Percentiles rank a stretch among this genome's conserved stretches.
phyloP scores from a whole-genome alignment of 331 rosid genomes.

The Pyracantha coccinea region DNA sequence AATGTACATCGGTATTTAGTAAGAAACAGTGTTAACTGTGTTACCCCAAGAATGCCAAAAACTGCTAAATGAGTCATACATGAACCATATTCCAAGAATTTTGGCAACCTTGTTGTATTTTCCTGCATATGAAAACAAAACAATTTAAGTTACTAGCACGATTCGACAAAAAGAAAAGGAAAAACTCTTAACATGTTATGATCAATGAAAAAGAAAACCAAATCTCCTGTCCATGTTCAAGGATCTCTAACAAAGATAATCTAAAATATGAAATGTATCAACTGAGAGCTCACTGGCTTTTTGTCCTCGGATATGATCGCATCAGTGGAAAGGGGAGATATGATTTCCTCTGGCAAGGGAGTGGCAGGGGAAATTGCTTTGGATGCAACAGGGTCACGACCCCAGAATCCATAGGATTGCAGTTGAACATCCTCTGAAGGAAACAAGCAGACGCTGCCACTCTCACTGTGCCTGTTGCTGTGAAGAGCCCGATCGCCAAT shows the following conservation, averaged over 20 bases:
- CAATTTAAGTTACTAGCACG: not conserved
- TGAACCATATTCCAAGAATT: conserved; percentile 48
- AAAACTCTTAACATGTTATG: not conserved
- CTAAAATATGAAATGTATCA: not conserved
- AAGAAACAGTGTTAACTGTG: not conserved
- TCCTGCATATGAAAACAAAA: conserved; percentile 35
- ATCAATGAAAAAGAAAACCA: conserved; percentile 1
- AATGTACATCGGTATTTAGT: not conserved
- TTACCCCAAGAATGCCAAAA: conserved; percentile 97
- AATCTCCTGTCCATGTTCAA: not conserved
- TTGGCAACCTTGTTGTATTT: conserved; percentile 29
- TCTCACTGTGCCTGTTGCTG: conserved; percentile 44
- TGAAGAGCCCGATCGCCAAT: conserved; percentile 76
- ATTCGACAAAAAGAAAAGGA: not conserved
- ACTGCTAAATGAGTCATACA: conserved; percentile 67
- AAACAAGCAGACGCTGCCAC: conserved; percentile 28
- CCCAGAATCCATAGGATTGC: conserved; percentile 13
- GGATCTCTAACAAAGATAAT: not conserved
- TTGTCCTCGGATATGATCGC: conserved; percentile 22
- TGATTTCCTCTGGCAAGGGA: conserved; percentile 30
- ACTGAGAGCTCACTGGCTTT: conserved; percentile 35
- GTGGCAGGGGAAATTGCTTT: conserved; percentile 19
- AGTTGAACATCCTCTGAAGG: conserved; percentile 19
- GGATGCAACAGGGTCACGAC: conserved; percentile 1
- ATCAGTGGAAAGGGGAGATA: conserved; percentile 25